Conservation (phyloP, 2,329 filamentous ascomycete genomes). For the Colletotrichum cuscutae region DNA sequence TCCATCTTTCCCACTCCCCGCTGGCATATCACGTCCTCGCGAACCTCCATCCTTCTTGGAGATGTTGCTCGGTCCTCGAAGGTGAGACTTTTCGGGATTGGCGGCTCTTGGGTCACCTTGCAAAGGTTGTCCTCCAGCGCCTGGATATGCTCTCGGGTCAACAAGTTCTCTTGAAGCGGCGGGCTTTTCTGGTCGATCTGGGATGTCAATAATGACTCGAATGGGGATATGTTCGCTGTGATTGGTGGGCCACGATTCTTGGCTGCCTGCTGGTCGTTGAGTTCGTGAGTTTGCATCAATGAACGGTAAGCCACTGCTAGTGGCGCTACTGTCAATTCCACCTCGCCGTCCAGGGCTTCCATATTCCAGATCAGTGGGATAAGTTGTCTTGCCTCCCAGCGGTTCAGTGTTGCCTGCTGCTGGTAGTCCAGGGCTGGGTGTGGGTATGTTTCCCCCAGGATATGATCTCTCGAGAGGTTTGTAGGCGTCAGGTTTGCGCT, state of each 20-base stretch:
- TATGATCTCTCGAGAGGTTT: background rate
- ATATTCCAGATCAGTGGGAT: background rate
- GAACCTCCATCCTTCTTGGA: background rate
- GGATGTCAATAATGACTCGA: constrained; percentile 43
- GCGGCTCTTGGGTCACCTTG: background rate
- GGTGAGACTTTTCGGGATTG: background rate
- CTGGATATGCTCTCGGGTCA: constrained; percentile 6
- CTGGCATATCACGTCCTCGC: background rate
- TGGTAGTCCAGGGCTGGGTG: background rate
- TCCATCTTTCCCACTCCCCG: background rate
- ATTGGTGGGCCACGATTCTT: constrained; percentile 33
- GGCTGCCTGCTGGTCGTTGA: background rate
- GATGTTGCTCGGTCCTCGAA: background rate
- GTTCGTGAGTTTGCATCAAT: background rate
- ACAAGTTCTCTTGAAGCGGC: constrained; percentile 25
- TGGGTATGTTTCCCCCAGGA: background rate
- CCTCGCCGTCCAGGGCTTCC: background rate
- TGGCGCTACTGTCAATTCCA: background rate
- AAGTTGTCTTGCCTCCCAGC: background rate
- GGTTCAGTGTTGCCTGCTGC: background rate
- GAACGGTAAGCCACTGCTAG: background rate
- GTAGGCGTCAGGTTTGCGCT: background rate
- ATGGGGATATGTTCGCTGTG: constrained; percentile 52
- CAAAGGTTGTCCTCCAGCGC: background rate
- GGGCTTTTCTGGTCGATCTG: constrained; percentile 35